Conservation (phyloP, 441 rosid genomes). For the Gossypium armourianum region DNA sequence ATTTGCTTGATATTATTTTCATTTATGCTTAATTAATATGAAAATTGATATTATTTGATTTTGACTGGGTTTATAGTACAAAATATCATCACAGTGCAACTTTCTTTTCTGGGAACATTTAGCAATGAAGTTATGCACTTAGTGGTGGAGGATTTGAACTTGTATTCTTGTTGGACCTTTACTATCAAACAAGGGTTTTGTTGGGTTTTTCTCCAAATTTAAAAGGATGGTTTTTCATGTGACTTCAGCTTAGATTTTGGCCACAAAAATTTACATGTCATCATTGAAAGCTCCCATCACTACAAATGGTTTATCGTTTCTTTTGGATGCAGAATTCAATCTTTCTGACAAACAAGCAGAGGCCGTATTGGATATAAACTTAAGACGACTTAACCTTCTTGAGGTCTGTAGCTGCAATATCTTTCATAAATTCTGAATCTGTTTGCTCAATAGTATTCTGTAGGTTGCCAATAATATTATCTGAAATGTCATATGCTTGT, state of each 20-base stretch:
- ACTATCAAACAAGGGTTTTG: neutral
- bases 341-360: constrained; percentile 87
- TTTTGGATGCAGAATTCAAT: constrained; percentile 39
- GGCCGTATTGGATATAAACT: constrained; percentile 70
- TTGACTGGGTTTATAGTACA: neutral
- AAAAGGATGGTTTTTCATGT: neutral
- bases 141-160: neutral
- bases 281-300: neutral
- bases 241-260: neutral
- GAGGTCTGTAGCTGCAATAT: constrained; percentile 42
- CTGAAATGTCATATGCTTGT: constrained; percentile 9
- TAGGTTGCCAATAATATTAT: neutral
- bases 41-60: neutral
- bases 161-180: neutral
- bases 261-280: neutral
- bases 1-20: neutral
- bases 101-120: neutral
- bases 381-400: constrained; percentile 65
- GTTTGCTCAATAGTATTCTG: constrained; percentile 9
- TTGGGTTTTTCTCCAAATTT: constrained; percentile 3
- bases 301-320: neutral
- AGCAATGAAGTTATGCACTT: neutral
- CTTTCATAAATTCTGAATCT: constrained; percentile 6
- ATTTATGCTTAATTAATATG: neutral
- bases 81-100: neutral